Evolutionary conservation across 2,329 filamentous ascomycete genomes (phyloP), one percentile per base, ranked within the genome.

Genomic region (Hortaea werneckii): DNA sequence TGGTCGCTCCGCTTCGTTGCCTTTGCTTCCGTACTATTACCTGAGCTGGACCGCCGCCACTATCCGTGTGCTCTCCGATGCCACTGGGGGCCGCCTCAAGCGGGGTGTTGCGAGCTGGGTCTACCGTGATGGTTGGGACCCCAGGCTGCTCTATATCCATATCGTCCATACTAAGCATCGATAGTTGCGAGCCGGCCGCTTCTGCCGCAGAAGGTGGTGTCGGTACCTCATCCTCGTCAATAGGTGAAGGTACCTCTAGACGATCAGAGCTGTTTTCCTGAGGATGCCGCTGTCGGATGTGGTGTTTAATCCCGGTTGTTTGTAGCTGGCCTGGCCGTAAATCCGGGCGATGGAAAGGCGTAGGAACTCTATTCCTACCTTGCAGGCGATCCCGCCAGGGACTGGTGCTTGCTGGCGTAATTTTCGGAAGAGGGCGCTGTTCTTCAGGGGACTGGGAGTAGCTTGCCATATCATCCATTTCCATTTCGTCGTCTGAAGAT

Each of bases 181-280:
- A 59, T 20, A 65, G 57, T 43, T 64, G 62, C 6, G 59, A 62
- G 37, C 61, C 62, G 10, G 60, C 58, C 27, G 39, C 43, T 7
- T 45, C 43, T 12, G 61, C 58, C 9, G 61, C 61, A 27, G 54
- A 58, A 5, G 58, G 58, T 32, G 57, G 60, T 12, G 62, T 63
- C 4, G 58, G 59, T 10, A 61, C 59, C 42, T 65, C 62, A 45
- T 65, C 59, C 44, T 64, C 61, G 43, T 61, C 60, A 27, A 64
- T 61, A 4, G 61, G 60, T 4, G 61, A 61, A 5, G 61, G 60
- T 1, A 63, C 57, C 41, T 60, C 58, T 9, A 60, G 52, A 29
- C 55, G 56, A 35, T 61, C 58, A 5, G 58, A 57, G 49, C 48
- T 53, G 43, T 50, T 55, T 32, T 60, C 58, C 43, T 60, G 58